Conservation (phyloP, 106 monocot species). For the Triglochin maritima region DNA sequence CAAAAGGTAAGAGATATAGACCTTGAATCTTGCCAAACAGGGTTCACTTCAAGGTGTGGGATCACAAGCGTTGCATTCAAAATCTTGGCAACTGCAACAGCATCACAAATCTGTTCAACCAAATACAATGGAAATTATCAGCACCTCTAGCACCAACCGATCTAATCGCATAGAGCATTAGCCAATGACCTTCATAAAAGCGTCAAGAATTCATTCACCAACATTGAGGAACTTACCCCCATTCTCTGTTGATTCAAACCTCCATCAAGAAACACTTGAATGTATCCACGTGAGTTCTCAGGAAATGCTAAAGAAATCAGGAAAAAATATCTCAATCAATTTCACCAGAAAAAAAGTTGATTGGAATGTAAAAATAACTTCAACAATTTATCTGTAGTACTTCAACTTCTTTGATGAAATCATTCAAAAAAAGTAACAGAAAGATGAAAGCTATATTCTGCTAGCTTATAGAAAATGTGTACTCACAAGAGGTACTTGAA, state of each 20-base stretch:
- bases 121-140: slow-evolving; percentile 23
- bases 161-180: no score
- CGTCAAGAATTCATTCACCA: no score
- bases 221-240: no score
- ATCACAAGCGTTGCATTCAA: slow-evolving; percentile 81
- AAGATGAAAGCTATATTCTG: background rate
- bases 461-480: no score
- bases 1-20: background rate
- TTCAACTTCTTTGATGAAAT: background rate
- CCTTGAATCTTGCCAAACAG: slow-evolving; percentile 88
- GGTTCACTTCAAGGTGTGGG: slow-evolving; percentile 71
- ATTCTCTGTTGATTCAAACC: slow-evolving; percentile 6
- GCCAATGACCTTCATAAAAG: no score
- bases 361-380: background rate
- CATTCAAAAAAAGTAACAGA: background rate
- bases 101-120: slow-evolving; percentile 66
- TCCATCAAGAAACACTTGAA: slow-evolving; percentile 84
- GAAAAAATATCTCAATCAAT: background rate
- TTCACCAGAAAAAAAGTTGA: background rate
- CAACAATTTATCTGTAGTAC: background rate
- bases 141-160: background rate
- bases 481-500: slow-evolving; percentile 26
- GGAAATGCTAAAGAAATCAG: slow-evolving; percentile 17
- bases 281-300: slow-evolving; percentile 36
- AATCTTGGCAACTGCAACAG: slow-evolving; percentile 83